phyloP scores from a whole-genome alignment of 2,329 filamentous ascomycete genomes.

The Ceratocystis destructans region DNA sequence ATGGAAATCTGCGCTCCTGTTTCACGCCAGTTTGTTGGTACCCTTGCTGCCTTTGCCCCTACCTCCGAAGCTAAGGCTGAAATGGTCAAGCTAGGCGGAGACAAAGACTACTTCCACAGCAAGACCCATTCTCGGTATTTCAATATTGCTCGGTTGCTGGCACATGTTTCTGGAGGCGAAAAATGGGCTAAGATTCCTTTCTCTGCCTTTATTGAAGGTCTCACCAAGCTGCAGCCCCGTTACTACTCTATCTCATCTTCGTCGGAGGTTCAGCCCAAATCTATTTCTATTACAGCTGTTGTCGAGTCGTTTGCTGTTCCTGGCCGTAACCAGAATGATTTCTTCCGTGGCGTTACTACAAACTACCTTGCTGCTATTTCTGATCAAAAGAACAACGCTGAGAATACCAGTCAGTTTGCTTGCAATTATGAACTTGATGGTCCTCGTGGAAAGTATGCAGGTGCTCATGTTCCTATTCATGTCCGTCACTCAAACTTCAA shows the following conservation, averaged over 20 bases:
- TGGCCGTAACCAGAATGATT: constrained; percentile 53
- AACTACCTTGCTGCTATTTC: constrained; percentile 93
- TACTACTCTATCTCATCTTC: constrained; percentile 99
- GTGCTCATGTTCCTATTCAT: constrained; percentile 87
- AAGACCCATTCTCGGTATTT: constrained; percentile 69
- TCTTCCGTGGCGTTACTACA: constrained; percentile 85
- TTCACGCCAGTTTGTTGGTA: constrained; percentile 86
- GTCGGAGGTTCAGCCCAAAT: constrained; percentile 82
- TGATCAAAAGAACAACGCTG: constrained; percentile 87
- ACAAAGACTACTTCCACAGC: constrained; percentile 90
- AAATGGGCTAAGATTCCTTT: constrained; percentile 81
- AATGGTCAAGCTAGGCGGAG: constrained; percentile 73
- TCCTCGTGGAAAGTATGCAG: constrained; percentile 93
- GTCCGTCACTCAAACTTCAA: constrained; percentile 99
- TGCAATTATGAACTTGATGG: constrained; percentile 76
- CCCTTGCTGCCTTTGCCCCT: constrained; percentile 77
- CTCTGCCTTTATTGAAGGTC: constrained; percentile 82
- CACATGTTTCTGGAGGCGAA: constrained; percentile 55
- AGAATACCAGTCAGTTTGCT: constrained; percentile 67
- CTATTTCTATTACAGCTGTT: constrained; percentile 87
- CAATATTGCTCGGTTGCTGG: constrained; percentile 78
- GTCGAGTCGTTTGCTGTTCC: constrained; percentile 74
- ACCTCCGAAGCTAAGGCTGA: constrained; percentile 73
- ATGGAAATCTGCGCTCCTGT: constrained; percentile 93
- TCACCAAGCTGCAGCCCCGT: constrained; percentile 89